phyloP scores from a whole-genome alignment of 768 basidiomycete species.

The Boletus rex-veris region DNA sequence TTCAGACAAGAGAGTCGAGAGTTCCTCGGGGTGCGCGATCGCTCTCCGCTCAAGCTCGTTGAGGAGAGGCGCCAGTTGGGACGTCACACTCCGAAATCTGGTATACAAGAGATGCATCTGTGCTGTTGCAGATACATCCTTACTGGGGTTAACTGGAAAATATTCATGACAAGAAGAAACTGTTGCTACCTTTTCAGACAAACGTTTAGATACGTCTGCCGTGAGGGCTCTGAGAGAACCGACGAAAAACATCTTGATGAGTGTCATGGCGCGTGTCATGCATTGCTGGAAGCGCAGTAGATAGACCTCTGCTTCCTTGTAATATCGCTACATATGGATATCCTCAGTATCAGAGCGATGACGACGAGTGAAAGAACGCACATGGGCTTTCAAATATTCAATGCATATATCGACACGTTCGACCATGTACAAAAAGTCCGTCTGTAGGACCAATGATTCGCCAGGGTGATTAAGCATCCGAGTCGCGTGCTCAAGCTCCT shows the following conservation, averaged over 20 bases:
- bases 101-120: constrained; percentile 86
- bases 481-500: constrained; percentile 89
- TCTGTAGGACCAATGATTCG: constrained; percentile 83
- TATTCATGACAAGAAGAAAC: background rate
- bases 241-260: constrained; percentile 96
- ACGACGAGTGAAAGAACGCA: constrained; percentile 38
- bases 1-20: constrained; percentile 75
- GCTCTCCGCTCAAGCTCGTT: constrained; percentile 84
- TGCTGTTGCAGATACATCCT: constrained; percentile 74
- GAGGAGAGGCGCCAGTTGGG: constrained; percentile 72
- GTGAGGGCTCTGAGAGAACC: constrained; percentile 77
- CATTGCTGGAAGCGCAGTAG: constrained; percentile 98
- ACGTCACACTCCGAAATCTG: constrained; percentile 72
- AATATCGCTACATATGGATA: constrained; percentile 63
- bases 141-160: constrained; percentile 25
- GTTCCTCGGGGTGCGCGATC: constrained; percentile 74
- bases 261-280: constrained; percentile 95
- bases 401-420: constrained; percentile 94
- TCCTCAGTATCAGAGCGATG: constrained; percentile 1
- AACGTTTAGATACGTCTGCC: constrained; percentile 68
- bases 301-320: constrained; percentile 89
- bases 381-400: constrained; percentile 83
- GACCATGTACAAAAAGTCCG: constrained; percentile 94
- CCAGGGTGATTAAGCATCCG: constrained; percentile 94
- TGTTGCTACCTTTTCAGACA: constrained; percentile 64